Evolutionary conservation across 148 eudicot genomes (phyloP), one percentile per base, ranked within the genome.

Genomic region (Polygonum maritimum): DNA sequence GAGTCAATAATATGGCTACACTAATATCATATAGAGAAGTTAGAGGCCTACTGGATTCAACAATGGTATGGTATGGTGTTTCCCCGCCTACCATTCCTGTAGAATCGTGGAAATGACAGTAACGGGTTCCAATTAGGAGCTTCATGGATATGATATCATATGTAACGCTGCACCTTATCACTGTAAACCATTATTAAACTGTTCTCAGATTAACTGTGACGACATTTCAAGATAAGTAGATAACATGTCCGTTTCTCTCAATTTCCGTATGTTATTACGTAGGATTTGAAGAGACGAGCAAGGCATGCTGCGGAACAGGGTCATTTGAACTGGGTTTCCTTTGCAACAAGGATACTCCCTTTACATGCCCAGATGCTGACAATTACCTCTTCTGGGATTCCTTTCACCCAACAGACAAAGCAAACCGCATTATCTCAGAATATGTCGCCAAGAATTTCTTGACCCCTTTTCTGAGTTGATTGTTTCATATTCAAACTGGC

Each of bases 281-380:
- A 89, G 97, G 84, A 54, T 87, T 89, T 79, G 89, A 89, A 5
- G 85, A 79, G n/a, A 82, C 81, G 16, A 73, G 75, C 44, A 63
- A 31, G 45, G 90, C 89, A 16, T 89, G 93, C 67, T 89, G 93
- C 54, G 92, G 89, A 13, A 81, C 84, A 5, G 92, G 92, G 15
- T 54, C 79, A 41, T 0, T 89, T 11, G 90, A 89, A 79, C 47
- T 49, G 4, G 52, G 84, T 3, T 3, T 13, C 9, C 2, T 62
- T 33, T 89, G 92, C 77, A 87, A 84, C 73, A 14, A 81, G 52
- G 75, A 72, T 2, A 2, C 10, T 33, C 77, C 84, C 31, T 38
- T 63, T 0, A 44, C 84, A 12, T 89, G 92, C 75, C 38, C 63
- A 5, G 85, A 89, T 74, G 82, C 76, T 1, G 80, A 89, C 38